These are phyloP conservation scores for Luvunga scandens DNA, from an alignment of 345 rosid species.

Conservation along the genomic window DNA sequence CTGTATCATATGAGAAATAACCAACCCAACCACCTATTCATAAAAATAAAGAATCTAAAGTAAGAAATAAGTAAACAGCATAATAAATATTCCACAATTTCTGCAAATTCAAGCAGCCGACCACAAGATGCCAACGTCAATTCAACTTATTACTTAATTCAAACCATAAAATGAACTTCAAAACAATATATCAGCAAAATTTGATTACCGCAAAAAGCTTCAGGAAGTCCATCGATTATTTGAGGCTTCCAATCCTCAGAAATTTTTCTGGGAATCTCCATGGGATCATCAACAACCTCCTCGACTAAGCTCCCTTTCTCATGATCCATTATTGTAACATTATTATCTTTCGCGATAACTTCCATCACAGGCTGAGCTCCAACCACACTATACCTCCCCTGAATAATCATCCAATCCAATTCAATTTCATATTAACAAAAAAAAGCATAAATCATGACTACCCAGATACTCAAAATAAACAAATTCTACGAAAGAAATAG, in stretches of 20 bases:
- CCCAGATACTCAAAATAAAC: neutral
- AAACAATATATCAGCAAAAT: slow-evolving; percentile 2
- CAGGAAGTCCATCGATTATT: slow-evolving; percentile 68
- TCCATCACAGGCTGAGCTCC: slow-evolving; percentile 85
- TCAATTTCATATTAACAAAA: slow-evolving; percentile 3
- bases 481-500: neutral
- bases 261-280: slow-evolving; percentile 61
- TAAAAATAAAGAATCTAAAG: neutral
- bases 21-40: slow-evolving; percentile 95
- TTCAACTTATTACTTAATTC: neutral
- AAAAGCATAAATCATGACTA: neutral
- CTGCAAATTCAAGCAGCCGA: neutral
- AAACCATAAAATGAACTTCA: neutral
- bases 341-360: slow-evolving; percentile 69
- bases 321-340: slow-evolving; percentile 74
- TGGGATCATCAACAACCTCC: slow-evolving; percentile 74
- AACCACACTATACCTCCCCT: slow-evolving; percentile 83
- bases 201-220: slow-evolving; percentile 74
- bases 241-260: slow-evolving; percentile 80
- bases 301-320: slow-evolving; percentile 46
- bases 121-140: neutral
- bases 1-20: slow-evolving; percentile 85
- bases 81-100: neutral
- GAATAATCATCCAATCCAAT: slow-evolving; percentile 18
- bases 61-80: neutral